Percentiles rank a stretch among this genome's conserved stretches.
These are phyloP conservation scores for Amborella trichopoda DNA, from an alignment of 164 flowering plant species.

Conservation along the genomic window DNA sequence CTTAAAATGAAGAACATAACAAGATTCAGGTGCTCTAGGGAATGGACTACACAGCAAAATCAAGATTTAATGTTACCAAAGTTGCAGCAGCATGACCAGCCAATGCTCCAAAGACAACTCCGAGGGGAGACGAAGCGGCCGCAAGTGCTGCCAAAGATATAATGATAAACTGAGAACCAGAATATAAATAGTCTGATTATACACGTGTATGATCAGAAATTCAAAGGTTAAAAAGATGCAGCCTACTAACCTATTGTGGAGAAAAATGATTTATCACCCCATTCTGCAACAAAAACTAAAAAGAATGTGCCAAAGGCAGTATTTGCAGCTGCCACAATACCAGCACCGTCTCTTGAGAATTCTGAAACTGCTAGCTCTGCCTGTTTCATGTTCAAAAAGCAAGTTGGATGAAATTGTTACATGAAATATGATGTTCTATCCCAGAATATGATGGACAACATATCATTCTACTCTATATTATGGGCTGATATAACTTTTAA, in stretches of 20 bases:
- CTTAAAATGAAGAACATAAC: no score
- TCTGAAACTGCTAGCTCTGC: constrained; percentile 96
- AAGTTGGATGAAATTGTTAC: no score
- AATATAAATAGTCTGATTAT: constrained; percentile 1
- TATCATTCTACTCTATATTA: no score
- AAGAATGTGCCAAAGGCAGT: constrained; percentile 72
- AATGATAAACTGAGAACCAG: not conserved
- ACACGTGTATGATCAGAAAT: not conserved
- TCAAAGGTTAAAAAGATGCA: not conserved
- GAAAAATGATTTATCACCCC: constrained; percentile 98
- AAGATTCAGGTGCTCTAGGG: no score
- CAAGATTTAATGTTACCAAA: constrained; percentile 69
- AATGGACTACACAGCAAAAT: no score
- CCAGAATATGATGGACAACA: no score
- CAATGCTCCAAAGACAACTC: constrained; percentile 88
- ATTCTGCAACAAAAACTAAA: constrained; percentile 93
- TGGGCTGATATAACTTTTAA: no score
- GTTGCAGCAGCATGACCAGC: constrained; percentile 97
- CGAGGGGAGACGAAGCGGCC: constrained; percentile 97
- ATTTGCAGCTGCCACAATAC: constrained; percentile 74
- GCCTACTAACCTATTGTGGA: constrained; percentile 88
- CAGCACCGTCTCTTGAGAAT: constrained; percentile 87
- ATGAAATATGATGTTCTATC: no score
- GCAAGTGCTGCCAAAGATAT: constrained; percentile 64
- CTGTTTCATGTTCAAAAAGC: no score